These are phyloP conservation scores for Claviceps humidiphila DNA, from an alignment of 2,329 filamentous ascomycete genomes.

Conservation along the genomic window DNA sequence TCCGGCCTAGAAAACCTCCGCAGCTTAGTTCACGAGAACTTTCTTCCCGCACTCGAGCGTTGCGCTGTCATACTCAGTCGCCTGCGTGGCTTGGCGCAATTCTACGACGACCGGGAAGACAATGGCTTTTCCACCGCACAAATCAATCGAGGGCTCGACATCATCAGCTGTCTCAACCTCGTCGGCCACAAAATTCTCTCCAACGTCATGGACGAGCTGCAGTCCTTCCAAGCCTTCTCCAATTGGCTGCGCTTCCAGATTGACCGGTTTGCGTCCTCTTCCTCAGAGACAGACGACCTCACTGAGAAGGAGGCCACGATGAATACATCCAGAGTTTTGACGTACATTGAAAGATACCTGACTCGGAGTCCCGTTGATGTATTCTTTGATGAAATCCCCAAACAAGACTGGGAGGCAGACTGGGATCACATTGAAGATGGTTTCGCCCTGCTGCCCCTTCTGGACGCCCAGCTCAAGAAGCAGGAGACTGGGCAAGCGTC, in stretches of 20 bases:
- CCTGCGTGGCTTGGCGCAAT: conserved; percentile 70
- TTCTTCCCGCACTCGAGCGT: conserved; percentile 77
- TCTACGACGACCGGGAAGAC: conserved; percentile 52
- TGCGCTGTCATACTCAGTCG: conserved; percentile 70
- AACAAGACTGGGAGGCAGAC: conserved; percentile 37
- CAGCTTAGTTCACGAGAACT: conserved; percentile 69
- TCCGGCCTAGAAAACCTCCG: conserved; percentile 67
- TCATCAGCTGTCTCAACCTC: conserved; percentile 61
- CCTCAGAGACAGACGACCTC: conserved; percentile 52
- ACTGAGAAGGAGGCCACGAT: conserved; percentile 66
- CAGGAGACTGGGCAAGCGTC: conserved; percentile 31
- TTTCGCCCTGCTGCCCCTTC: conserved; percentile 30
- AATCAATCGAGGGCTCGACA: conserved; percentile 54
- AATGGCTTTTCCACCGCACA: conserved; percentile 53
- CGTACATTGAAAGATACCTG: conserved; percentile 64
- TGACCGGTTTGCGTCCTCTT: conserved; percentile 56
- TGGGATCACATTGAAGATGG: conserved; percentile 31
- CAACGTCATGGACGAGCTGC: conserved; percentile 61
- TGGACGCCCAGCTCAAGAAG: conserved; percentile 35
- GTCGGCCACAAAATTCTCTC: conserved; percentile 61
- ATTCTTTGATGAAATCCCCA: conserved; percentile 40
- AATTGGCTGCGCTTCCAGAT: conserved; percentile 76
- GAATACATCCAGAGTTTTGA: conserved; percentile 57
- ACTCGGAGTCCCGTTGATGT: conserved; percentile 49
- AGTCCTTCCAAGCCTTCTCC: conserved; percentile 66